Conservation (phyloP, 2,329 filamentous ascomycete genomes). For the Colletotrichum costaricense region DNA sequence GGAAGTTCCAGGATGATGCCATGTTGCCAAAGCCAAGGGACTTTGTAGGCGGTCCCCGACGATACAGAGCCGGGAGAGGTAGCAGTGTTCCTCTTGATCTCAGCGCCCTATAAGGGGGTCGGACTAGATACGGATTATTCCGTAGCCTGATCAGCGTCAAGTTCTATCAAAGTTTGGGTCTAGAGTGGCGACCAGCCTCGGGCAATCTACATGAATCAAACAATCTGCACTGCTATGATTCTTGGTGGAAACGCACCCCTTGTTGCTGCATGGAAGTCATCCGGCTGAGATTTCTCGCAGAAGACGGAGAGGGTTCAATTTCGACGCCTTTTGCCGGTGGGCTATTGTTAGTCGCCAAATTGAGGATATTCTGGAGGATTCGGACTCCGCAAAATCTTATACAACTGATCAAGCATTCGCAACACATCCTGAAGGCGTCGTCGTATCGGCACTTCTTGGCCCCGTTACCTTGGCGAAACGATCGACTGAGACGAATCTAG, state of each 20-base stretch:
- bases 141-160: not conserved
- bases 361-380: not conserved
- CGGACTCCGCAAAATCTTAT: not conserved
- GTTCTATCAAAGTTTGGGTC: not conserved
- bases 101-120: conserved; percentile 57
- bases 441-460: not conserved
- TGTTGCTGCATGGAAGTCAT: not conserved
- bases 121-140: not conserved
- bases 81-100: conserved; percentile 95
- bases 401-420: not conserved
- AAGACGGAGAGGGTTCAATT: not conserved
- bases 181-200: not conserved
- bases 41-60: conserved; percentile 78
- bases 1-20: conserved; percentile 87
- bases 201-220: not conserved
- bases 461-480: conserved; percentile 15
- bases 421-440: not conserved
- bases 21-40: conserved; percentile 87
- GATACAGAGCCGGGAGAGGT: conserved; percentile 89
- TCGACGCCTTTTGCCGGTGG: not conserved
- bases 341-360: not conserved
- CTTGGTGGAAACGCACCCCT: not conserved
- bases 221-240: not conserved
- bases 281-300: too few species aligned
- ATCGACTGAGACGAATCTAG: conserved; percentile 18